Evolutionary conservation across 1,284 basidiomycete species (phyloP).

Genomic region (Ustilago nuda): DNA sequence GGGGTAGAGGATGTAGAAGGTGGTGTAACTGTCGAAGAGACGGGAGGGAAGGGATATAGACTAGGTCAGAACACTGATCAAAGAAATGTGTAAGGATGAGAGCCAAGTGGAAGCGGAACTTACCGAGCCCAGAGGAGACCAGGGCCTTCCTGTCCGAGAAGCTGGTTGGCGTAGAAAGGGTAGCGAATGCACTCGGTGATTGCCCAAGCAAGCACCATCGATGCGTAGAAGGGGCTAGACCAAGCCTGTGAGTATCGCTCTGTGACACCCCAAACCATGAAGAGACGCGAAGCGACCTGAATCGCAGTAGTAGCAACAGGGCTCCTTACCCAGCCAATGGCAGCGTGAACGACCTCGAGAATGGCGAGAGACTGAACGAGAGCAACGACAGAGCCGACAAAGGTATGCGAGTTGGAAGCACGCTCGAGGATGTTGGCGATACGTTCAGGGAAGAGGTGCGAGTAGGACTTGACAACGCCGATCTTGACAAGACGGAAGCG

Average conservation of each 20-base stretch:
- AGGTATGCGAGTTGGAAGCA: conserved; percentile 48
- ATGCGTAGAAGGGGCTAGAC: conserved; percentile 82
- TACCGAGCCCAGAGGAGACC: conserved; percentile 60
- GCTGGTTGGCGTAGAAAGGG: conserved; percentile 82
- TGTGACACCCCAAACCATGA: conserved; percentile 81
- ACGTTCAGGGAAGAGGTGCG: conserved; percentile 43
- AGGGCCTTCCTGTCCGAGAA: conserved; percentile 69
- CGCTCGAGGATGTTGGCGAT: conserved; percentile 50
- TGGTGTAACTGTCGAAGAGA: conserved; percentile 76
- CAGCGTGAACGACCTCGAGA: conserved; percentile 75
- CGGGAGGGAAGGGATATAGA: not conserved
- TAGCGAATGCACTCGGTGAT: conserved; percentile 92
- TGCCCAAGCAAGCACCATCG: conserved; percentile 94
- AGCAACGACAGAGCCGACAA: conserved; percentile 57
- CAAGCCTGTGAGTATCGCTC: conserved; percentile 61
- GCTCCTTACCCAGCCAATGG: conserved; percentile 84
- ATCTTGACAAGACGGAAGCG: conserved; percentile 55
- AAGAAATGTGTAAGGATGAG: not conserved
- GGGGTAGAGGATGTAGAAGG: conserved; percentile 92
- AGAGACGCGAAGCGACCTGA: conserved; percentile 88
- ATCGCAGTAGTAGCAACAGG: conserved; percentile 83
- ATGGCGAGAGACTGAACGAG: conserved; percentile 61
- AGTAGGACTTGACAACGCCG: conserved; percentile 45
- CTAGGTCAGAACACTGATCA: not conserved
- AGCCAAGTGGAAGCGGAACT: not conserved